phyloP scores from a whole-genome alignment of 495 filamentous ascomycete genomes.

The Penicillium desertorum region DNA sequence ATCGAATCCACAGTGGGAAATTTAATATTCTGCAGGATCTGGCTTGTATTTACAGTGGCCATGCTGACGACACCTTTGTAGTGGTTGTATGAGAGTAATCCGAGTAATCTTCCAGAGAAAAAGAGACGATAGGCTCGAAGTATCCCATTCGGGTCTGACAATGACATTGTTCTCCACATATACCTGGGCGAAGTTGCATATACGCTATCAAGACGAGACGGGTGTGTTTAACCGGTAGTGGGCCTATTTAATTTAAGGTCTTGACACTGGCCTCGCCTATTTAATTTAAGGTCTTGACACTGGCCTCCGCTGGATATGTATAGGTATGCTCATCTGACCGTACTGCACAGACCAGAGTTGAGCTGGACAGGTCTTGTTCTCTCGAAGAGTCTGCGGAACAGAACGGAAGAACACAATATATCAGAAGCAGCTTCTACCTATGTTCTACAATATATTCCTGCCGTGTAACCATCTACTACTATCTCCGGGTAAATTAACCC shows the following conservation, averaged over 20 bases:
- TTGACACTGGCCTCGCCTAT: neutral
- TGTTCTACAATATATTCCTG: neutral
- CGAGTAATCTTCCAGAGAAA: neutral
- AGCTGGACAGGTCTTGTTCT: neutral
- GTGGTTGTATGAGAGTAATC: neutral
- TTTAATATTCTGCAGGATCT: neutral
- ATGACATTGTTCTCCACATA: conserved; percentile 1
- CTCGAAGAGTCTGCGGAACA: conserved; percentile 6
- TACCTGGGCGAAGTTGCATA: neutral
- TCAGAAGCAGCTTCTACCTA: neutral
- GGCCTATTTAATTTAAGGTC: conserved; percentile 5
- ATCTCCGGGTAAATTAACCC: neutral
- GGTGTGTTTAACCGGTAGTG: conserved; percentile 1
- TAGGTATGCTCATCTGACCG: neutral
- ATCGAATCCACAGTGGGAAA: neutral
- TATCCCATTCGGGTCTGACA: neutral
- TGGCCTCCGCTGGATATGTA: neutral
- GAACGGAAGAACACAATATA: neutral
- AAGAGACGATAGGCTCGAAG: neutral
- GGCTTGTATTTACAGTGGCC: neutral
- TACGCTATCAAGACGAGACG: neutral
- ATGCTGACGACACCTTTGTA: neutral
- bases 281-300: conserved; percentile 9
- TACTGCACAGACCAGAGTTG: conserved; percentile 5
- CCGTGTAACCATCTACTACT: neutral